These are phyloP conservation scores for Phytophthora multivora DNA, from an alignment of 352 stramenopile species.

Conservation along the genomic window DNA sequence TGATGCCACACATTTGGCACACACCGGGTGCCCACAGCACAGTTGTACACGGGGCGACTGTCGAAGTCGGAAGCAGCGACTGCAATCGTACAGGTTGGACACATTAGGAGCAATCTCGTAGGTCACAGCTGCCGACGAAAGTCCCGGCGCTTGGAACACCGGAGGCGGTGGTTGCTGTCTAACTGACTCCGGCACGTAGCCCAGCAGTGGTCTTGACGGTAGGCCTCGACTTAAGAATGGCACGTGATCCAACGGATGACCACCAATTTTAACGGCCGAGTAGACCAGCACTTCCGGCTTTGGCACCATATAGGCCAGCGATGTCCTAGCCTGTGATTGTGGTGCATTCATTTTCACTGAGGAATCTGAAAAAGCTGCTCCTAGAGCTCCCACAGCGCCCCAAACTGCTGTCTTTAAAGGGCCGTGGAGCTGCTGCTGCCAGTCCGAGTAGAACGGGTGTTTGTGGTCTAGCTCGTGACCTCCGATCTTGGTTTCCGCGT, in stretches of 20 bases:
- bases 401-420: constrained; percentile 41
- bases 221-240: constrained; percentile 63
- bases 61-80: constrained; percentile 53
- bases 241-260: constrained; percentile 79
- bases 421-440: constrained; percentile 28
- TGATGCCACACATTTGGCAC: constrained; percentile 58
- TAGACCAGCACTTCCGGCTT: constrained; percentile 56
- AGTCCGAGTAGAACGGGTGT: constrained; percentile 40
- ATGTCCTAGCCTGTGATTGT: constrained; percentile 35
- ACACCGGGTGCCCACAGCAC: constrained; percentile 68
- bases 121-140: constrained; percentile 24
- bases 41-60: constrained; percentile 67
- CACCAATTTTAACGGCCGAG: constrained; percentile 75
- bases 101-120: constrained; percentile 40
- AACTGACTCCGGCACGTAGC: constrained; percentile 29
- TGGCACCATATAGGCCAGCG: constrained; percentile 40
- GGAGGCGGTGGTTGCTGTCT: constrained; percentile 2
- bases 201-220: constrained; percentile 65
- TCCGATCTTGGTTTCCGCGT: constrained; percentile 80
- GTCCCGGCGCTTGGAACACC: constrained; percentile 14
- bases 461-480: constrained; percentile 68
- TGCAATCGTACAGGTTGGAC: constrained; percentile 67
- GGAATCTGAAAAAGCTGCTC: constrained; percentile 15
- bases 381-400: constrained; percentile 17
- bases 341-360: constrained; percentile 1